phyloP scores from a whole-genome alignment of 2,329 filamentous ascomycete genomes.

The Beauveria bassiana region DNA sequence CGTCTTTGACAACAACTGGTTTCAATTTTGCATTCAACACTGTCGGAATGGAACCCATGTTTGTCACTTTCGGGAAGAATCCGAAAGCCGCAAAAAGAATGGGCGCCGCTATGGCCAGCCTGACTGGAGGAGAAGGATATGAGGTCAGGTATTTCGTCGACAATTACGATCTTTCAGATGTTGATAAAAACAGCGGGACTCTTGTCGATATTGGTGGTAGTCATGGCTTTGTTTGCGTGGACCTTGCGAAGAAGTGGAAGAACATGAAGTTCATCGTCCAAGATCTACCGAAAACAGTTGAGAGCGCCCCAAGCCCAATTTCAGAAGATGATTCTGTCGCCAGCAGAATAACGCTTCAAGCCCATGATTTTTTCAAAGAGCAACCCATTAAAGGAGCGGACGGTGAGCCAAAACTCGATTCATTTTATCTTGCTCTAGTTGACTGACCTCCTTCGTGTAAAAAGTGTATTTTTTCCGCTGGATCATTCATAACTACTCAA shows the following conservation, averaged over 20 bases:
- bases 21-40: constrained; percentile 46
- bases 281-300: constrained; percentile 42
- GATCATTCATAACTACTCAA: constrained; percentile 56
- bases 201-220: constrained; percentile 54
- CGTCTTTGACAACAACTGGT: constrained; percentile 38
- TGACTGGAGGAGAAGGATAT: constrained; percentile 49
- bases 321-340: constrained; percentile 30
- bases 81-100: constrained; percentile 41
- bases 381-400: constrained; percentile 48
- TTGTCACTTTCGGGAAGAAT: constrained; percentile 43
- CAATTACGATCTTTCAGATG: constrained; percentile 43
- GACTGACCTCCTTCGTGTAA: neutral
- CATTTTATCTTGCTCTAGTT: neutral
- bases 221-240: constrained; percentile 49
- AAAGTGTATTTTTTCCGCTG: constrained; percentile 50
- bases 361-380: constrained; percentile 51
- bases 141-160: constrained; percentile 45
- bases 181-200: constrained; percentile 37
- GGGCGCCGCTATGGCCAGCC: constrained; percentile 45
- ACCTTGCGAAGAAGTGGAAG: constrained; percentile 42
- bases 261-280: constrained; percentile 49
- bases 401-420: constrained; percentile 23
- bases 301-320: constrained; percentile 36
- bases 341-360: constrained; percentile 33
- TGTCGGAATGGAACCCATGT: constrained; percentile 44